Evolutionary conservation across 2,329 filamentous ascomycete genomes (phyloP), one percentile per base, ranked within the genome.

Genomic region (Kalmusia sp.): DNA sequence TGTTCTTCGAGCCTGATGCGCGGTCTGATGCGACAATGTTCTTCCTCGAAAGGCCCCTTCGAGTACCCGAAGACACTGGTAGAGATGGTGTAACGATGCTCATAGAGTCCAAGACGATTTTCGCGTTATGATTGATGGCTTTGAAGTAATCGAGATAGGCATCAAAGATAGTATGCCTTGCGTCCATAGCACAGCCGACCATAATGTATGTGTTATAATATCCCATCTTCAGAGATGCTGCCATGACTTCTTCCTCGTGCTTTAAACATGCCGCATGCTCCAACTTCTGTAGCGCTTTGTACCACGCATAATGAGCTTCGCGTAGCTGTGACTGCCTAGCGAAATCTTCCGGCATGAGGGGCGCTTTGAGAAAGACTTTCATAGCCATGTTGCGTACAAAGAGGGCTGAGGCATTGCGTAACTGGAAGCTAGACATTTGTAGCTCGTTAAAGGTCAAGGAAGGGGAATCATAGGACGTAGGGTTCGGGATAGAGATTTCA

Each of bases 361-460:
- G 40, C 12, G 15, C 27, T 34, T 19, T 37, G 3, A 37, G 12
- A 14, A 44, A 28, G 17, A 51, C 30, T 24, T 37, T 55, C 14
- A 15, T 48, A 2, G 35, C 33, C 17, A 59, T 52, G 3, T 30
- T 57, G 17, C 50, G 55, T 1, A 56, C 30, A 6, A 59, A 53
- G 1, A 62, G 7, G 14, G 65, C 43, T 2, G 65, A 54, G 2
- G 63, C 57, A 28, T 68, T 69, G 6, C 60, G 58, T 12, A 69
- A 56, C n/a, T 63, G 58, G 14, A 59, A 52, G n/a, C 47, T 52
- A 4, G 60, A 53, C 15, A 52, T 24, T 33, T 69, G 61, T 12
- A 59, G 57, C 21, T 66, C 57, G 1, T 45, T 28, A 15, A 69
- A 22, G 25, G 25, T 63, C 6, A 22, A 21, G 35, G 60, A 62